Evolutionary conservation across 257 asterid species (phyloP).

Genomic region (Solanum peruvianum): DNA sequence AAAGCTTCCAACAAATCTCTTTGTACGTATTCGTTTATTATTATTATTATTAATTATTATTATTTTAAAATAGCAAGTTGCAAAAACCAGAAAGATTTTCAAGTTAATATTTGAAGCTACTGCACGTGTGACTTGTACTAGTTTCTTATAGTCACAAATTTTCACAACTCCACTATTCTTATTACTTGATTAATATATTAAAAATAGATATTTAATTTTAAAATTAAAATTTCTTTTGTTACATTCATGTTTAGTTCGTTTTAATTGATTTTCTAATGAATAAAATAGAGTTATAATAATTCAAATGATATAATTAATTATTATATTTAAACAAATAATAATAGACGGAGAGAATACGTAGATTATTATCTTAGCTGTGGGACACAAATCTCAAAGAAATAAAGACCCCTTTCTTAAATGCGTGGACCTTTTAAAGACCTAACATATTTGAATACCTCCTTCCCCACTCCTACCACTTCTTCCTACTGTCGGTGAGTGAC

Average conservation of each 20-base stretch:
- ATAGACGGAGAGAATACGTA: too few relatives aligned
- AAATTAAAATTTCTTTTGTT: too few relatives aligned
- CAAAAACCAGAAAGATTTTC: background rate
- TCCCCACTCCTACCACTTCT: background rate
- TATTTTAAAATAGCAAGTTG: background rate
- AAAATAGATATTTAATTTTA: background rate
- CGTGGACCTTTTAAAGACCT: constrained; percentile 39
- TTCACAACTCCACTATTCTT: background rate
- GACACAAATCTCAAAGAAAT: constrained; percentile 43
- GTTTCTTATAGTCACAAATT: background rate
- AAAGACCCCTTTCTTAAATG: constrained; percentile 16
- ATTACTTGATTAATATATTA: background rate
- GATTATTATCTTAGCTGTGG: background rate
- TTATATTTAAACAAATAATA: too few relatives aligned
- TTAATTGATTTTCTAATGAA: too few relatives aligned
- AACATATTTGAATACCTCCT: constrained; percentile 16
- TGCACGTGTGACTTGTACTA: constrained; percentile 64
- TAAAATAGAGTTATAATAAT: too few relatives aligned
- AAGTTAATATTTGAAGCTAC: constrained; percentile 13
- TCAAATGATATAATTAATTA: too few relatives aligned
- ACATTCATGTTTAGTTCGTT: too few relatives aligned
- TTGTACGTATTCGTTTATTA: background rate
- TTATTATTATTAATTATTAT: background rate
- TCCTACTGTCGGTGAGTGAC: constrained; percentile 61
- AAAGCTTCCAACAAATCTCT: constrained; percentile 2